Evolutionary conservation across 2,329 filamentous ascomycete species (phyloP).

Genomic region (Exophiala dermatitidis): DNA sequence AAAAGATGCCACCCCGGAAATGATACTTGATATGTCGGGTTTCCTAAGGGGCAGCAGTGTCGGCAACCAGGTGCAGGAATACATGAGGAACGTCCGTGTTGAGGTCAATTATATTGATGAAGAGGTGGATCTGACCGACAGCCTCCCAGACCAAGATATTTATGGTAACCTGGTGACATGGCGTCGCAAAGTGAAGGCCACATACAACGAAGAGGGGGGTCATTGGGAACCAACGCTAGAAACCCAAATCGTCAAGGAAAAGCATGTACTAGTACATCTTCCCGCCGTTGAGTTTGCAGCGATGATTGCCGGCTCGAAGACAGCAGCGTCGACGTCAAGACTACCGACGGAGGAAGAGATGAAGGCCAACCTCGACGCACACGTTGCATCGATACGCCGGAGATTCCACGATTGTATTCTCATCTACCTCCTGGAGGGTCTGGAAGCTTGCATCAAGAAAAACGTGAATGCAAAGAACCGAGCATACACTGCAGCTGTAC

Average conservation of each 20-base stretch:
- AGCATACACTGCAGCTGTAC: conserved; percentile 59
- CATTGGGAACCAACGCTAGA: conserved; percentile 57
- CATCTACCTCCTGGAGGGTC: conserved; percentile 67
- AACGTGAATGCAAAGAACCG: conserved; percentile 61
- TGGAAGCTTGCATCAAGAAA: conserved; percentile 59
- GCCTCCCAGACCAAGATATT: conserved; percentile 32
- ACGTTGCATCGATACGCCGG: conserved; percentile 51
- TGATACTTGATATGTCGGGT: conserved; percentile 64
- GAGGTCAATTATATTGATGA: conserved; percentile 33
- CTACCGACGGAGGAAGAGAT: conserved; percentile 30
- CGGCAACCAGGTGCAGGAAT: conserved; percentile 39
- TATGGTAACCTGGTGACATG: conserved; percentile 52
- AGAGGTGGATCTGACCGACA: conserved; percentile 27
- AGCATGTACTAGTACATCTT: conserved; percentile 56
- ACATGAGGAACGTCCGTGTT: conserved; percentile 38
- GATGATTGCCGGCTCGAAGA: conserved; percentile 36
- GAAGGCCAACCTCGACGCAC: conserved; percentile 48
- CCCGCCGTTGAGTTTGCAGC: conserved; percentile 59
- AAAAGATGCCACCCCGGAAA: conserved; percentile 64
- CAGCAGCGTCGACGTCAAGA: conserved; percentile 29
- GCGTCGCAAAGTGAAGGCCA: conserved; percentile 60
- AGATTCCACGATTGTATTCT: conserved; percentile 49
- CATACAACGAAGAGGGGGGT: conserved; percentile 54
- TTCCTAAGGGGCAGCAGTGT: conserved; percentile 45
- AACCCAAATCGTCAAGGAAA: conserved; percentile 45